Evolutionary conservation across 495 filamentous ascomycete genomes (phyloP).

Genomic region (Penicillium fimorum): DNA sequence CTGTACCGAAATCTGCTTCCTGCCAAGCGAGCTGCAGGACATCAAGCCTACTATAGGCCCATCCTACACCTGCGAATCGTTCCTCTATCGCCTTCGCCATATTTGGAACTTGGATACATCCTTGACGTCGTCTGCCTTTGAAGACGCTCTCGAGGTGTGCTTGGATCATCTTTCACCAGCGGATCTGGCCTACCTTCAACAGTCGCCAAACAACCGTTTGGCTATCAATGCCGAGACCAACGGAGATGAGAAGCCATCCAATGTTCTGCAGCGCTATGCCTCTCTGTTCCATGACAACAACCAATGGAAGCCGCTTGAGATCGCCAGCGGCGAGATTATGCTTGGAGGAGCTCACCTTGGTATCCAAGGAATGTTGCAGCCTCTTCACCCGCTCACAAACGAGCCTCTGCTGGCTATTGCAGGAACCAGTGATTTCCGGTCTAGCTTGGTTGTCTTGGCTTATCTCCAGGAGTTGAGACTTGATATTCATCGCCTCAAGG

Average conservation of each 20-base stretch:
- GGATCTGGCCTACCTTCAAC: conserved; percentile 49
- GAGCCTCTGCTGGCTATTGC: conserved; percentile 40
- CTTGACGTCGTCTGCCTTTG: conserved; percentile 14
- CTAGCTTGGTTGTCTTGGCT: conserved; percentile 32
- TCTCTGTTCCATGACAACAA: conserved; percentile 41
- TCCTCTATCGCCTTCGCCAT: conserved; percentile 50
- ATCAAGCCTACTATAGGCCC: conserved; percentile 25
- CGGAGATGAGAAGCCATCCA: conserved; percentile 8
- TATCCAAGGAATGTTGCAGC: conserved; percentile 33
- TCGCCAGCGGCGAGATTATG: conserved; percentile 25
- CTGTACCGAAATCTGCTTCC: conserved; percentile 82
- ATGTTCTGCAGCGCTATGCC: conserved; percentile 33
- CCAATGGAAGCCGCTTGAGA: conserved; percentile 35
- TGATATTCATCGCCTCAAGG: conserved; percentile 38
- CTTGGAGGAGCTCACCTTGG: conserved; percentile 30
- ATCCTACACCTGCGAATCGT: conserved; percentile 48
- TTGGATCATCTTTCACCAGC: conserved; percentile 56
- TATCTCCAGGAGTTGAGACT: conserved; percentile 41
- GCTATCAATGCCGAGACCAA: conserved; percentile 21
- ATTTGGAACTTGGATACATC: conserved; percentile 38
- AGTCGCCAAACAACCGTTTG: conserved; percentile 29
- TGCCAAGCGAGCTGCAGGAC: conserved; percentile 31
- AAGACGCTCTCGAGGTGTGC: conserved; percentile 36
- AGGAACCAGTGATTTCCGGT: conserved; percentile 24
- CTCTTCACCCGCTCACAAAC: conserved; percentile 46